Percentiles rank a stretch among this genome's conserved stretches.
Conservation (phyloP, 345 rosid species). For the Nephelium lappaceum region DNA sequence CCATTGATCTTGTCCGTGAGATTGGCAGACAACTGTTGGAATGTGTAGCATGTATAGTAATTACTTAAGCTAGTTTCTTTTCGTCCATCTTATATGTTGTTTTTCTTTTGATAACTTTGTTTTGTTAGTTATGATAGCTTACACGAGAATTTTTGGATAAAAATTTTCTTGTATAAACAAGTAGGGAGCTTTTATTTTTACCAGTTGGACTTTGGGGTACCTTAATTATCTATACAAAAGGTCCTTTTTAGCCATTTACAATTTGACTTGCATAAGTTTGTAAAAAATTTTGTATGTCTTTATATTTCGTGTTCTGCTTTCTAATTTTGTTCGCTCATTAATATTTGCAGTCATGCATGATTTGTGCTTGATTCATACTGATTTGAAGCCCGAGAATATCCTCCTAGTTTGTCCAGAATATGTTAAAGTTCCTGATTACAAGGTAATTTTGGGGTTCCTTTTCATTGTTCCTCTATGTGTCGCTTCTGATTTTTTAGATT, state of each 20-base stretch:
- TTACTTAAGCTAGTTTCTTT: constrained; percentile 53
- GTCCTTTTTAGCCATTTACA: not conserved
- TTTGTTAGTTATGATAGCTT: not conserved
- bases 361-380: constrained; percentile 77
- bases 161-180: not conserved
- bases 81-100: constrained; percentile 11
- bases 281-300: not conserved
- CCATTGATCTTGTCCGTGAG: constrained; percentile 98
- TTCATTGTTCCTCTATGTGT: not conserved
- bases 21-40: constrained; percentile 99
- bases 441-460: constrained; percentile 39
- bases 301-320: not conserved
- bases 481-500: not conserved
- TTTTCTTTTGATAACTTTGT: not conserved
- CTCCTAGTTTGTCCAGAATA: constrained; percentile 77
- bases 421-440: constrained; percentile 77
- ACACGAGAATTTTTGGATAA: not conserved
- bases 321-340: constrained; percentile 2
- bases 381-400: constrained; percentile 87
- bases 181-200: not conserved
- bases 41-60: constrained; percentile 97
- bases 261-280: not conserved
- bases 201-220: not conserved
- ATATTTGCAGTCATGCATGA: constrained; percentile 87
- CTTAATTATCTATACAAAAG: no score